These are phyloP conservation scores for Mucor sp. DNA, from an alignment of 371 early-diverging fungal species.

Conservation along the genomic window DNA sequence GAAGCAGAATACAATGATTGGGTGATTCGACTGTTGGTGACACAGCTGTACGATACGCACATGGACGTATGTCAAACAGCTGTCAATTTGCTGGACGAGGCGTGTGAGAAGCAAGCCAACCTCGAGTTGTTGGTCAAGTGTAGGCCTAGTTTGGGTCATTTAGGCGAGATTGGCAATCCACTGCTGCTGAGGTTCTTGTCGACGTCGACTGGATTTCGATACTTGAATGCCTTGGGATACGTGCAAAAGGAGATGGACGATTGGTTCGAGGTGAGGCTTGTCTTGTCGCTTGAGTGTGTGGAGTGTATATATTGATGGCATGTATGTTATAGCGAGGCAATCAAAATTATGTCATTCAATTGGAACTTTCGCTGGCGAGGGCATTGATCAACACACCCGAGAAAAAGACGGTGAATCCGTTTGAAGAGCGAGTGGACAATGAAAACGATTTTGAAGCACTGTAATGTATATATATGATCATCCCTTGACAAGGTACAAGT, in stretches of 20 bases:
- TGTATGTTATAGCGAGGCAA: slow-evolving; percentile 72
- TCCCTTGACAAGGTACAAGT: too few relatives aligned
- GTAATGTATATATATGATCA: slow-evolving; percentile 28
- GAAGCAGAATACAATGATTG: slow-evolving; percentile 72
- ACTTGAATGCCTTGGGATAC: slow-evolving; percentile 72
- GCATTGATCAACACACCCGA: slow-evolving; percentile 58
- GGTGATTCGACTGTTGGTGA: slow-evolving; percentile 75
- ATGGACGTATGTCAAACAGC: slow-evolving; percentile 77
- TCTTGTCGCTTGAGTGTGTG: too few relatives aligned
- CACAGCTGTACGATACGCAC: slow-evolving; percentile 84
- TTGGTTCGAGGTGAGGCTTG: slow-evolving; percentile 85
- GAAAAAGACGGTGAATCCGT: slow-evolving; percentile 42
- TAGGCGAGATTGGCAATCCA: slow-evolving; percentile 74
- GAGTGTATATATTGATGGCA: too few relatives aligned
- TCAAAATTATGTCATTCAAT: slow-evolving; percentile 75
- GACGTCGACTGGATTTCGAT: slow-evolving; percentile 71
- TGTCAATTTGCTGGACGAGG: slow-evolving; percentile 70
- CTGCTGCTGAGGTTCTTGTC: slow-evolving; percentile 73
- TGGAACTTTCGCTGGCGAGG: slow-evolving; percentile 75
- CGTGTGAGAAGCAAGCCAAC: slow-evolving; percentile 68
- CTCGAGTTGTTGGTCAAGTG: slow-evolving; percentile 69
- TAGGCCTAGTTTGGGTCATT: slow-evolving; percentile 73
- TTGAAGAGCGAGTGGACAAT: slow-evolving; percentile 54
- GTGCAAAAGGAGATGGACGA: slow-evolving; percentile 79
- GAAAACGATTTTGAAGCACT: slow-evolving; percentile 47